Evolutionary conservation across 495 filamentous ascomycete species (phyloP).

Genomic region (Neurospora sp.): DNA sequence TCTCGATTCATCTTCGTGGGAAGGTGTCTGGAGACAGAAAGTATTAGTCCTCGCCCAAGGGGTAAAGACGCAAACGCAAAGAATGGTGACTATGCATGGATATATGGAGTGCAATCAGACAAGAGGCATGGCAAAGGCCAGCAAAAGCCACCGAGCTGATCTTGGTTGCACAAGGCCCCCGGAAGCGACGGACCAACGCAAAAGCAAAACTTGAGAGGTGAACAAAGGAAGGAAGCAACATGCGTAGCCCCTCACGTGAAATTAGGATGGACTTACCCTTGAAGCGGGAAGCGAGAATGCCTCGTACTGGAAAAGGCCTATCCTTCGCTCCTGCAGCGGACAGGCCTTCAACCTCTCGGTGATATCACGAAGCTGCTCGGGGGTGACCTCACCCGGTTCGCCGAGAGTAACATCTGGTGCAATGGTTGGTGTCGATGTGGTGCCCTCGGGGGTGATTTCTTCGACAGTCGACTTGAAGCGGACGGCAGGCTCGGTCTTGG

Average conservation of each 20-base stretch:
- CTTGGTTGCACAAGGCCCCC: neutral
- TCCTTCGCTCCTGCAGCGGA: constrained; percentile 67
- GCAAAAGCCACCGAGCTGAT: neutral
- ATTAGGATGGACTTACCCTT: constrained; percentile 49
- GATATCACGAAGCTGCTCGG: constrained; percentile 60
- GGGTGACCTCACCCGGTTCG: constrained; percentile 31
- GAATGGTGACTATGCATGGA: neutral
- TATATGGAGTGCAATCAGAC: neutral
- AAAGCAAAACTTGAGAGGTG: neutral
- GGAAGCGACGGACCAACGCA: neutral
- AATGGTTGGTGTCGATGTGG: constrained; percentile 15
- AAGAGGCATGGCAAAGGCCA: neutral
- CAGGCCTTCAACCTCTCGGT: constrained; percentile 62
- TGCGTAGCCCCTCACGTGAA: neutral
- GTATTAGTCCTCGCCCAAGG: constrained; percentile 1
- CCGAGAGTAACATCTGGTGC: constrained; percentile 8
- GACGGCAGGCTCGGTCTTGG: constrained; percentile 39
- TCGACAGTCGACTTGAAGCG: constrained; percentile 68
- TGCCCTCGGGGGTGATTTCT: constrained; percentile 57
- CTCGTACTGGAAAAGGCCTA: constrained; percentile 79
- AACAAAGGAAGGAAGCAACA: constrained; percentile 1
- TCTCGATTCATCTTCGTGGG: constrained; percentile 31
- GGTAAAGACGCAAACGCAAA: constrained; percentile 1
- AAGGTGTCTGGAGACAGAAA: constrained; percentile 27
- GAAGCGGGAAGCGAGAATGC: constrained; percentile 79